Percentiles rank a stretch among this genome's conserved stretches.
Evolutionary conservation across 1,284 basidiomycete genomes (phyloP).

Genomic region (Xerocomus cyaneibrunnescens): DNA sequence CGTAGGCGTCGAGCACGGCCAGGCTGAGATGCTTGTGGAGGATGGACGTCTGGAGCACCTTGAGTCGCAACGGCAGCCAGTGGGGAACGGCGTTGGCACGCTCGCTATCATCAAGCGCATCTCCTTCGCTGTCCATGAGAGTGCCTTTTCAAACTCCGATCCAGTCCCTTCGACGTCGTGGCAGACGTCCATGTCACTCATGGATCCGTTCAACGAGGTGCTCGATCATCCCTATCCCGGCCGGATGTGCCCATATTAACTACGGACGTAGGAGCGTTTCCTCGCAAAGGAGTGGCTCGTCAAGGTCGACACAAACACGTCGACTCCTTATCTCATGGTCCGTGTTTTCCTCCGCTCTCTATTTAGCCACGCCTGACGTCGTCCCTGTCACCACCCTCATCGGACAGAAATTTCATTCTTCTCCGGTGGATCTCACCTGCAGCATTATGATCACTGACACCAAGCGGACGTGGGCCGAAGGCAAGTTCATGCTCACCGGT

Average conservation of each 20-base stretch:
- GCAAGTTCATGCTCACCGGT: constrained; percentile 38
- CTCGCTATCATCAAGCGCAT: constrained; percentile 17
- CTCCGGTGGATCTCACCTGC: constrained; percentile 53
- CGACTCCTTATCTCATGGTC: constrained; percentile 70
- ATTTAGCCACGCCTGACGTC: constrained; percentile 8
- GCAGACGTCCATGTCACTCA: background rate
- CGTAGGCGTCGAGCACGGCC: constrained; percentile 60
- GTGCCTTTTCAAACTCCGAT: constrained; percentile 27
- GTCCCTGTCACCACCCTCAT: constrained; percentile 16
- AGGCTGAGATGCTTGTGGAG: constrained; percentile 51
- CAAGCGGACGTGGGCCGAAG: constrained; percentile 72
- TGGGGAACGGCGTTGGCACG: constrained; percentile 7
- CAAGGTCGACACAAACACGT: constrained; percentile 55
- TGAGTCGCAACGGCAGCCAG: constrained; percentile 51
- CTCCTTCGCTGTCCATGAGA: constrained; percentile 16
- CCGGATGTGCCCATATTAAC: background rate
- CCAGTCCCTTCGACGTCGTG: constrained; percentile 15
- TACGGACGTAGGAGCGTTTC: constrained; percentile 50
- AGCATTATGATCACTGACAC: constrained; percentile 70
- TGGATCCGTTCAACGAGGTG: constrained; percentile 62
- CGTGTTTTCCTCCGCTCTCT: constrained; percentile 32
- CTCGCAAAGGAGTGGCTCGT: constrained; percentile 70
- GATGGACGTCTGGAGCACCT: constrained; percentile 51
- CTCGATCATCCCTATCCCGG: background rate
- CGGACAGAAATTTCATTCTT: constrained; percentile 60